Conservation (phyloP, 345 rosid species). For the Eucalyptus decipiens region DNA sequence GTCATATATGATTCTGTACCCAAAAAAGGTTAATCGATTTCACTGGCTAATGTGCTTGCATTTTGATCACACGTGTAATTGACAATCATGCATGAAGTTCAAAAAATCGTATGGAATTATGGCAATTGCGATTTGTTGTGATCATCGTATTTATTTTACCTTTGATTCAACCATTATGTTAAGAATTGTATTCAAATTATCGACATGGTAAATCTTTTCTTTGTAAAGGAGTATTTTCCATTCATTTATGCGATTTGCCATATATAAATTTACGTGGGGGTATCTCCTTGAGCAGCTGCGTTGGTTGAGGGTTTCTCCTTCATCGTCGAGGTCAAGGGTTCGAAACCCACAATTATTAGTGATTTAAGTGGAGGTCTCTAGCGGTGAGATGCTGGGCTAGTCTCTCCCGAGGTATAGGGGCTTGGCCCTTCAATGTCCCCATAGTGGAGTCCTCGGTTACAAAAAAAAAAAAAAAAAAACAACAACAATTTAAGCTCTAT, state of each 20-base stretch:
- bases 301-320: too few species aligned
- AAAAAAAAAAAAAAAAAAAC: too few species aligned
- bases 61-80: neutral
- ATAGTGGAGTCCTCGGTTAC: too few species aligned
- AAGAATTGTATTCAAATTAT: neutral
- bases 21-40: neutral
- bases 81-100: neutral
- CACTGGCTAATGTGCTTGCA: neutral
- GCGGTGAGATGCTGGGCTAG: too few species aligned
- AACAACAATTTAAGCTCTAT: neutral
- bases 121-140: neutral
- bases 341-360: too few species aligned
- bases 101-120: neutral
- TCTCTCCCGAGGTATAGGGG: too few species aligned
- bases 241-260: neutral
- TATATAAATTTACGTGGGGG: neutral
- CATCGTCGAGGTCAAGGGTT: too few species aligned
- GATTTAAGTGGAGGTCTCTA: too few species aligned
- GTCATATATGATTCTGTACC: neutral
- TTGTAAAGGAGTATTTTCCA: neutral
- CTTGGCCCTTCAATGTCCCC: too few species aligned
- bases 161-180: neutral
- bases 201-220: accelerated
- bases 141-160: neutral
- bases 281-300: too few species aligned